Base-by-base conservation (phyloP, 805 yeast genomes). In the Candida tallmaniae region DNA sequence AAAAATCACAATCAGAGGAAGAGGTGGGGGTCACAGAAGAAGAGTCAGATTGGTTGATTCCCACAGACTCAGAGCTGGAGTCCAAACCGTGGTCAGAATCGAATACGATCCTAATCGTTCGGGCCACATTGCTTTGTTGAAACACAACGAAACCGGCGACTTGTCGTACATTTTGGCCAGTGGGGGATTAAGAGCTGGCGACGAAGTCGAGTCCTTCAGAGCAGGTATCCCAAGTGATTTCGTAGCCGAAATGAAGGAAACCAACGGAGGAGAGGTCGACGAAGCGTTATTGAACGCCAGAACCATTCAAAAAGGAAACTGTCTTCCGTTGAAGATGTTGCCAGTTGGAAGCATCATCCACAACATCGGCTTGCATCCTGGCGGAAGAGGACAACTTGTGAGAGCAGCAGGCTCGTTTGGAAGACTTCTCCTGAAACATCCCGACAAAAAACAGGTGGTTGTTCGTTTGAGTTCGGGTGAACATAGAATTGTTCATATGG, bases 41-140 rank as follows among this genome's bases (percentile, higher is more conserved):
- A 78, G 98, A 60, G 72, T 85, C 25, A 76, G 98, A 50, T 58
- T 85, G 22, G 73, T 93, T 15, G 98, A 93, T 60, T 80, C 80
- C 51, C 64, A 69, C 48, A 75, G 98, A 52, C 50, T 57, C 25
- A 72, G 57, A 3, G 62, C 79, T 1, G 97, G 97, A 18, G 73
- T 71, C 28, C 93, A 86, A 49, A 72, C 74, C 21, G 97, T 93
- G 15, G 65, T 79, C 43, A 73, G 98, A 57, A 85, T 93, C 40
- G 98, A 93, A 60, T 87, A 87, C 54, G 98, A 93, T 62, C 98
- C 98, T 31, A 84, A 84, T 51, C 77, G 98, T 68, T 76, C 94
- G 3, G 82, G 93, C 5, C 98, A 93, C 62, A 83, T 93, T 56
- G 98, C 98, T 1, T 65, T 93, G 41, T 52, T 90, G 32, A 73